Conservation (phyloP, 257 asterid species). For the Plectranthus barbatus region DNA sequence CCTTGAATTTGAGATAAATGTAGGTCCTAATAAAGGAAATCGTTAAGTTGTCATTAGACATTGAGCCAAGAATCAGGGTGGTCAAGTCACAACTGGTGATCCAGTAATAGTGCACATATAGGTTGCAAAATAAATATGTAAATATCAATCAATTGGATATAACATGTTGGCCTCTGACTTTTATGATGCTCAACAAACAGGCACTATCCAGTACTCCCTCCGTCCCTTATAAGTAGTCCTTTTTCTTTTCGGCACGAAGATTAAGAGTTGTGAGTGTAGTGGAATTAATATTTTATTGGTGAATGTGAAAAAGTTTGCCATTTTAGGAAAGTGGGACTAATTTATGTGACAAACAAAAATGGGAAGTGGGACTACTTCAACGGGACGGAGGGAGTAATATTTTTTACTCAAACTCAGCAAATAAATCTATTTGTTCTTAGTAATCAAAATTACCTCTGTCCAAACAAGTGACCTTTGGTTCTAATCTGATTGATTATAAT, state of each 20-base stretch:
- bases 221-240: too few relatives aligned
- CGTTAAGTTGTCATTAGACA: neutral
- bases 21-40: neutral
- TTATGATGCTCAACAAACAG: neutral
- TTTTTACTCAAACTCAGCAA: neutral
- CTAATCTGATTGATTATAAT: neutral
- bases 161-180: neutral
- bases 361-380: too few relatives aligned
- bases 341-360: too few relatives aligned
- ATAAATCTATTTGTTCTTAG: neutral
- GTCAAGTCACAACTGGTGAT: neutral
- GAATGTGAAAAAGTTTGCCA: too few relatives aligned
- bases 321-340: too few relatives aligned
- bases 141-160: neutral
- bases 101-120: too few relatives aligned
- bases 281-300: too few relatives aligned
- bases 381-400: too few relatives aligned
- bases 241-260: too few relatives aligned
- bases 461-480: neutral
- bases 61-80: neutral
- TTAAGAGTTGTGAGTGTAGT: too few relatives aligned
- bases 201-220: neutral
- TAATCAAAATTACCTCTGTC: neutral
- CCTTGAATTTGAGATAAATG: neutral
- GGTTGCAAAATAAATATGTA: neutral